Percentiles rank a stretch among this genome's conserved stretches.
These are phyloP conservation scores for Striga hermonthica DNA, from an alignment of 305 asterid species.

Conservation along the genomic window DNA sequence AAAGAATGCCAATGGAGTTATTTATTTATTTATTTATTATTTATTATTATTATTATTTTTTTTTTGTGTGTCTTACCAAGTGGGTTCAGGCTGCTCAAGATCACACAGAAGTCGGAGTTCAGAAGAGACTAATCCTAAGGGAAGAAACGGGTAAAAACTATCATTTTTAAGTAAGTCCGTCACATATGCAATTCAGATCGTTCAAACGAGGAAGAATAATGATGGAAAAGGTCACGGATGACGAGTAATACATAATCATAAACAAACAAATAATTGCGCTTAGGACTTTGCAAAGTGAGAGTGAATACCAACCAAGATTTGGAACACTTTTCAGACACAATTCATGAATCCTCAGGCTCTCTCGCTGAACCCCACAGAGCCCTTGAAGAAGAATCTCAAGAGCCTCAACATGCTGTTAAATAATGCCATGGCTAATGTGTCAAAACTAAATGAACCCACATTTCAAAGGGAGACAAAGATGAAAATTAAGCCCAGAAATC, in stretches of 20 bases:
- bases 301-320: slow-evolving; percentile 68
- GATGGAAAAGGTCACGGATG: too few species aligned
- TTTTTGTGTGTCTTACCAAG: slow-evolving; percentile 53
- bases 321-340: slow-evolving; percentile 80
- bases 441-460: slow-evolving; percentile 21
- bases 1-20: slow-evolving; percentile 3
- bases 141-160: slow-evolving; percentile 15
- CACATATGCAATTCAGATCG: too few species aligned
- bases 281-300: not conserved
- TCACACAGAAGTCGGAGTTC: slow-evolving; percentile 86
- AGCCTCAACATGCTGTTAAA: slow-evolving; percentile 82
- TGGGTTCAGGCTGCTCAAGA: slow-evolving; percentile 88
- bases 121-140: slow-evolving; percentile 70
- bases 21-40: too few species aligned
- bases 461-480: not conserved
- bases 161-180: not conserved
- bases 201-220: too few species aligned
- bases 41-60: too few species aligned
- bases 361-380: slow-evolving; percentile 75
- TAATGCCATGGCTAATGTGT: slow-evolving; percentile 1
- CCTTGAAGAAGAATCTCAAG: slow-evolving; percentile 93
- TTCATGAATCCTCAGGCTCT: slow-evolving; percentile 77
- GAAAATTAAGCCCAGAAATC: not conserved
- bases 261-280: not conserved
- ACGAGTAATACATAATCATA: too few species aligned